Evolutionary conservation across 108 stramenopile species (phyloP), one percentile per base, ranked within the genome.

Genomic region (Tribonema minus): DNA sequence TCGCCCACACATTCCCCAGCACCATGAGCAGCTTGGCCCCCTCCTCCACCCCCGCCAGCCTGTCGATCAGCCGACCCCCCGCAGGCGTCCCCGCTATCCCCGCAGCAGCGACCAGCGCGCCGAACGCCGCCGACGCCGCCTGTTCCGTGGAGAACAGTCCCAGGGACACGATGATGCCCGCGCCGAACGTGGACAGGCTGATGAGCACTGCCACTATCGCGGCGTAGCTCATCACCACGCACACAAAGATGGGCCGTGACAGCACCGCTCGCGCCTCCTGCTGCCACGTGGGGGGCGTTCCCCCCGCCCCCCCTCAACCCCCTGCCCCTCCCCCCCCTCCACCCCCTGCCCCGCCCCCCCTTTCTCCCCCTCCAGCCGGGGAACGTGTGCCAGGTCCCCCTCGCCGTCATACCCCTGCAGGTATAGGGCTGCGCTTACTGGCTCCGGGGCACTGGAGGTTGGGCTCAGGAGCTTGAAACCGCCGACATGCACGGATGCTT

Each of bases 61-160:
- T 37, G 37, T 87, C 87, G 34, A 87, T 34, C 23, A 86, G 38
- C 28, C 70, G 29, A 0, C 87, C 87, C 3, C 87, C 87, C 20
- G 80, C 26, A 37, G 86, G 86, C 6, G 86, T 85, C 0, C 79
- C 87, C 28, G 68, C 27, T 7, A 87, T 29, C 61, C 87, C 87
- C 3, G 84, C 84, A 2, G 76, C 33, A 12, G 68, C 38, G 27
- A 87, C 58, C 2, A 86, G 25, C 15, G 29, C 46, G 0, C 87
- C 87, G 69, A 87, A 87, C 9, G 67, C 41, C 2, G 72, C 64
- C 12, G 84, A 82, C 3, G 84, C 83, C 20, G 40, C 66, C 27
- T 25, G 64, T 34, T 76, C 75, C 27, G 67, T 66, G 15, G 34
- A 29, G 7, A 83, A 36, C 29, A 82, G 35, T 28, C 84, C 86